Conservation (phyloP, 2,329 filamentous ascomycete genomes). For the Raffaelea ambrosiae region DNA sequence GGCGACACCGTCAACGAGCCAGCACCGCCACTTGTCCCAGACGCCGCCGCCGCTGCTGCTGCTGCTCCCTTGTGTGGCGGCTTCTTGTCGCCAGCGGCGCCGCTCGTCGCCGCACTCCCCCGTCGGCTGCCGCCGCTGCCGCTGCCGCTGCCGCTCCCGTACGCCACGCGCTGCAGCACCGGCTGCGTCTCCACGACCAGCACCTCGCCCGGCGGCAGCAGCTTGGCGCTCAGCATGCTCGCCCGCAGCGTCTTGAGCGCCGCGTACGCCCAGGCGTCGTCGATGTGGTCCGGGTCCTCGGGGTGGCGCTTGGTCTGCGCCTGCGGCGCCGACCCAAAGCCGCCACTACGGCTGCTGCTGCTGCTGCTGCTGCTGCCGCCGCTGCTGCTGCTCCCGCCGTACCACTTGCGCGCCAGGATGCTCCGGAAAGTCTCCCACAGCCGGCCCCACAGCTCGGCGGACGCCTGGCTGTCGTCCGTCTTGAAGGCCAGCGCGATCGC, state of each 20-base stretch:
- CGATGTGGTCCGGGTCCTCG: conserved; percentile 31
- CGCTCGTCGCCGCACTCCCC: conserved; percentile 7
- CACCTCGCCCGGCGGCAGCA: conserved; percentile 68
- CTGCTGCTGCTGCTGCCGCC: background rate
- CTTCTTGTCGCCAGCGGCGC: background rate
- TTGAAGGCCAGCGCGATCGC: conserved; percentile 65
- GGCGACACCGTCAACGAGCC: conserved; percentile 31
- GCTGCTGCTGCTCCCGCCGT: conserved; percentile 22
- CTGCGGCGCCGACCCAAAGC: too few relatives aligned
- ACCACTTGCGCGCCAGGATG: conserved; percentile 53
- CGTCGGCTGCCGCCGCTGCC: conserved; percentile 24
- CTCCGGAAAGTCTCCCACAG: conserved; percentile 38
- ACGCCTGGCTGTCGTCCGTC: conserved; percentile 58
- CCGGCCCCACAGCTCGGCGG: conserved; percentile 56
- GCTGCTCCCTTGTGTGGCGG: conserved; percentile 2
- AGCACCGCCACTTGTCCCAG: background rate
- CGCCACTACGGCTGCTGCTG: background rate
- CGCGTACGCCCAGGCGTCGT: conserved; percentile 62
- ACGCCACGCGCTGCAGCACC: conserved; percentile 60
- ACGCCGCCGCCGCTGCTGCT: background rate
- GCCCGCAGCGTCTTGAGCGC: conserved; percentile 58
- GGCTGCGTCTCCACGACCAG: conserved; percentile 62
- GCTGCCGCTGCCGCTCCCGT: too few relatives aligned
- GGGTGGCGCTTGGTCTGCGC: too few relatives aligned
- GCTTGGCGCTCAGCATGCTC: conserved; percentile 60